A percentile compares a stretch with the other conserved stretches of the same genome.
Evolutionary conservation across 345 rosid species (phyloP).

Genomic region (Moringa oleifera): DNA sequence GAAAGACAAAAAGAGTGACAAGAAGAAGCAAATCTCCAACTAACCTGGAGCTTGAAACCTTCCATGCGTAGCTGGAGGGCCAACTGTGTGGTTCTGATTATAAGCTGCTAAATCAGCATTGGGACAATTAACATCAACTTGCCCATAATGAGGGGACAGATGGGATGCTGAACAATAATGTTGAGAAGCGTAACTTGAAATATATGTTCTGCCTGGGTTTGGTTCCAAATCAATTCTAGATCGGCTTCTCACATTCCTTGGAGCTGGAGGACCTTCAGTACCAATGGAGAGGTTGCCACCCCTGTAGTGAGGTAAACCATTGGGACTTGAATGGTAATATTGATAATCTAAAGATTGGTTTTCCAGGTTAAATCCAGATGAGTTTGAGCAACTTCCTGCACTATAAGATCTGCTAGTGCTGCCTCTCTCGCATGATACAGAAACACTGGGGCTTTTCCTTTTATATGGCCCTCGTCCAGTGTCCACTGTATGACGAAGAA

Average conservation of each 20-base stretch:
- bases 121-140: neutral
- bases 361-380: constrained; percentile 11
- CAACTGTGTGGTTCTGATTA: constrained; percentile 10
- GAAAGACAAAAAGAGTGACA: neutral
- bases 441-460: constrained; percentile 17
- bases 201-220: constrained; percentile 3
- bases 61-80: constrained; percentile 12
- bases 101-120: constrained; percentile 10
- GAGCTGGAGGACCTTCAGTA: neutral
- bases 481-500: constrained; percentile 9
- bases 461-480: constrained; percentile 20
- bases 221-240: constrained; percentile 16
- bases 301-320: constrained; percentile 15
- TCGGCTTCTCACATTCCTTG: constrained; percentile 20
- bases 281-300: constrained; percentile 6
- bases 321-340: constrained; percentile 14
- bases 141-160: neutral
- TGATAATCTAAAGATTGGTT: constrained; percentile 15
- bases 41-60: constrained; percentile 18
- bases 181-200: constrained; percentile 1
- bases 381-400: constrained; percentile 30
- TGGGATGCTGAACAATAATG: constrained; percentile 3
- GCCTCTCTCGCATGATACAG: constrained; percentile 15
- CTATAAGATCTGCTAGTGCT: constrained; percentile 13
- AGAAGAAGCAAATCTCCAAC: constrained; percentile 12